Conservation (phyloP, 1,284 basidiomycete species). For the Ustilago crameri region DNA sequence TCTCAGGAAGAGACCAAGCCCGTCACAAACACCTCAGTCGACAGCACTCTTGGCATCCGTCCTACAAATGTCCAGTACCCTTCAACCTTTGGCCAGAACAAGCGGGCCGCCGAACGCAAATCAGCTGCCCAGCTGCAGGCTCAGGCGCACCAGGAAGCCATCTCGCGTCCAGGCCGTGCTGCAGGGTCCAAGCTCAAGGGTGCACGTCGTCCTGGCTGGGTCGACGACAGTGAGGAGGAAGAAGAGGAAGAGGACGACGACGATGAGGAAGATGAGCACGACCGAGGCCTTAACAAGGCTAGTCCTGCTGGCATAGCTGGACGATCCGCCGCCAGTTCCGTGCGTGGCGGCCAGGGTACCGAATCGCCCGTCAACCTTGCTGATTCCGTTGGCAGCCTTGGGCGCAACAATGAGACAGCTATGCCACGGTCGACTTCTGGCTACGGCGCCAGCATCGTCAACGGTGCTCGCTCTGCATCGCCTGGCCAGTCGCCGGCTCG, state of each 20-base stretch:
- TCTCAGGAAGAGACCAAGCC: neutral
- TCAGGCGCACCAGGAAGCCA: conserved; percentile 58
- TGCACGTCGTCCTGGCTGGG: conserved; percentile 45
- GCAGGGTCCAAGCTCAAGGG: conserved; percentile 47
- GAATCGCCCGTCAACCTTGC: conserved; percentile 32
- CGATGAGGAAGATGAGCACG: conserved; percentile 49
- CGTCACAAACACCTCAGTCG: conserved; percentile 4
- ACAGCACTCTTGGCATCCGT: conserved; percentile 19
- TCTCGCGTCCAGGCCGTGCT: conserved; percentile 51
- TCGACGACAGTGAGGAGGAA: conserved; percentile 54
- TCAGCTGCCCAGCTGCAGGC: conserved; percentile 60
- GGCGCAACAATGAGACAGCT: conserved; percentile 15
- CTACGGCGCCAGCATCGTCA: conserved; percentile 27
- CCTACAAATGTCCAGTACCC: conserved; percentile 45
- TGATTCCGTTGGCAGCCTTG: conserved; percentile 40
- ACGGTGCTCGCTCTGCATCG: conserved; percentile 30
- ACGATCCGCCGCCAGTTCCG: conserved; percentile 33
- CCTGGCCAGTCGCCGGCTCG: conserved; percentile 31
- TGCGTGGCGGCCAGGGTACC: conserved; percentile 25
- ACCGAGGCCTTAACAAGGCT: neutral
- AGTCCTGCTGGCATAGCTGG: conserved; percentile 2
- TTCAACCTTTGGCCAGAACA: conserved; percentile 61
- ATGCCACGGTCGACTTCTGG: conserved; percentile 26
- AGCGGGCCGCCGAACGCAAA: conserved; percentile 57
- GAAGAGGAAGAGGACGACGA: conserved; percentile 61